Percentiles rank a stretch among this genome's conserved stretches.
These are phyloP conservation scores for Roridomyces roridus DNA, from an alignment of 768 basidiomycete genomes.

Conservation along the genomic window DNA sequence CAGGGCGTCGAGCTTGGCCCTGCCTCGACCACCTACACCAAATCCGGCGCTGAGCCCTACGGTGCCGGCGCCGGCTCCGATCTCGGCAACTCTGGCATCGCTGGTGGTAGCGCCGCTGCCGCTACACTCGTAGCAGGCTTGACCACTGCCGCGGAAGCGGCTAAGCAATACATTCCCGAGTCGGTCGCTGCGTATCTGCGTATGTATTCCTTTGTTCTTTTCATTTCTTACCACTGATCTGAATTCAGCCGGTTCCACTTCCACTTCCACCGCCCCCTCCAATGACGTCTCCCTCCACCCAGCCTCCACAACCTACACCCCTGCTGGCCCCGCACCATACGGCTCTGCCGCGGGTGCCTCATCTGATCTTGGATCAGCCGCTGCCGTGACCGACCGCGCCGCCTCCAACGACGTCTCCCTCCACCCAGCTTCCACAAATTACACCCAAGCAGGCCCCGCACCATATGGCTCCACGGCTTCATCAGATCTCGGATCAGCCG, in stretches of 20 bases:
- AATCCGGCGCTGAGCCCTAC: background rate
- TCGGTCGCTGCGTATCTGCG: slow-evolving; percentile 3
- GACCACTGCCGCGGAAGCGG: background rate
- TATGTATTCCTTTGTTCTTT: background rate
- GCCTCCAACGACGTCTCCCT: too few relatives aligned
- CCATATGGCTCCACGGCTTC: too few relatives aligned
- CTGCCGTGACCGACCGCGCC: too few relatives aligned
- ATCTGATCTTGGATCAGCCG: too few relatives aligned
- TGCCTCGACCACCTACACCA: background rate
- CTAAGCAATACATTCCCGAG: background rate
- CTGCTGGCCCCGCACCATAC: background rate
- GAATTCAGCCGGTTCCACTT: background rate
- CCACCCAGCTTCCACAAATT: too few relatives aligned
- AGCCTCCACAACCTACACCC: background rate
- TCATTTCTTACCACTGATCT: background rate
- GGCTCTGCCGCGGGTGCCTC: background rate
- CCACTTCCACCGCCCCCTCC: background rate
- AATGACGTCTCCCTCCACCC: background rate
- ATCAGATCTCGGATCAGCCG: too few relatives aligned
- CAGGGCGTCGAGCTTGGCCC: background rate
- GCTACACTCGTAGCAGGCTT: background rate
- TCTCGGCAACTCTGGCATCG: background rate
- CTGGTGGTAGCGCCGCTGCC: background rate
- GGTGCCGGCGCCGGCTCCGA: background rate
- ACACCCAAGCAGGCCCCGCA: too few relatives aligned